Conservation (phyloP, 345 rosid species). For the Cardamine resedifolia region DNA sequence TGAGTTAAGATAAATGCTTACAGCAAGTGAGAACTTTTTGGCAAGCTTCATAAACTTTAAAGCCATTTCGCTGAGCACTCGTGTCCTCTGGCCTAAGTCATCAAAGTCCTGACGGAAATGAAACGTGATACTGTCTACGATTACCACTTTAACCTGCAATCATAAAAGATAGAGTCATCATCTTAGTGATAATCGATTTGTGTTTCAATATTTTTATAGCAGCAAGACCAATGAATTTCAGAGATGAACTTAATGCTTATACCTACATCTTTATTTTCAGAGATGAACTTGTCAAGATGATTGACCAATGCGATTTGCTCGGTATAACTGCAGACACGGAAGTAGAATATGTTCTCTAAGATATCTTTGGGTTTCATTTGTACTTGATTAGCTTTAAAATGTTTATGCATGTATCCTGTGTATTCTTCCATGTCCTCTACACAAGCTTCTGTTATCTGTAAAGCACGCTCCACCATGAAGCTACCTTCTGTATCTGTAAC, state of each 20-base stretch:
- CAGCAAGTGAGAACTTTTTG: constrained; percentile 74
- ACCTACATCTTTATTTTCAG: constrained; percentile 77
- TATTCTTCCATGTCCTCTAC: constrained; percentile 67
- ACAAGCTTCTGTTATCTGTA: constrained; percentile 82
- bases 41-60: constrained; percentile 90
- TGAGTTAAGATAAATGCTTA: constrained; percentile 38
- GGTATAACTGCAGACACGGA: constrained; percentile 83
- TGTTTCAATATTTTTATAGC: neutral
- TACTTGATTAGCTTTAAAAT: constrained; percentile 47
- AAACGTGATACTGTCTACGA: constrained; percentile 86
- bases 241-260: neutral
- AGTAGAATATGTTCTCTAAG: constrained; percentile 73
- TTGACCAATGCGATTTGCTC: constrained; percentile 83
- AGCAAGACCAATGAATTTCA: neutral
- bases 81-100: constrained; percentile 78
- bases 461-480: constrained; percentile 91
- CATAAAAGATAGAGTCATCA: neutral
- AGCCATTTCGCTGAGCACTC: constrained; percentile 76
- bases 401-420: constrained; percentile 49
- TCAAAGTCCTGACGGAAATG: constrained; percentile 98
- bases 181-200: neutral
- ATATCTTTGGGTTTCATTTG: constrained; percentile 58
- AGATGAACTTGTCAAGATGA: constrained; percentile 72
- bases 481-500: constrained; percentile 90
- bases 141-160: constrained; percentile 71